phyloP scores from a whole-genome alignment of 2,329 filamentous ascomycete species.

The Didymella keratinophila region DNA sequence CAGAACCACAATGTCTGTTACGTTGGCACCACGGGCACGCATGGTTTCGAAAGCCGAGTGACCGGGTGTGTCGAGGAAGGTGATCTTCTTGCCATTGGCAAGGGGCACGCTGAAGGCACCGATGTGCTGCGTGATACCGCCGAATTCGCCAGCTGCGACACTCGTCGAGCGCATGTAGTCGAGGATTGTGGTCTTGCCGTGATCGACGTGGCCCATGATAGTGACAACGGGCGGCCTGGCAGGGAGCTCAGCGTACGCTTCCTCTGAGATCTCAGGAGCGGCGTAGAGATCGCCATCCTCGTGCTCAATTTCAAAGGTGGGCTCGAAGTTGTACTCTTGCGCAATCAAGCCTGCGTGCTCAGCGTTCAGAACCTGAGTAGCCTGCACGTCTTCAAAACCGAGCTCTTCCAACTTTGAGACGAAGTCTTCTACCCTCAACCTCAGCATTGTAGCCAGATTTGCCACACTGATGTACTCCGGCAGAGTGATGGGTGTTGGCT shows the following conservation, averaged over 20 bases:
- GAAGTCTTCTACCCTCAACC: constrained; percentile 75
- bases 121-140: constrained; percentile 98
- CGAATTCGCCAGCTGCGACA: constrained; percentile 88
- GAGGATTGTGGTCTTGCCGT: constrained; percentile 95
- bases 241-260: constrained; percentile 74
- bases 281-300: constrained; percentile 76
- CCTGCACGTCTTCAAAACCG: constrained; percentile 87
- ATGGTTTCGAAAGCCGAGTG: constrained; percentile 96
- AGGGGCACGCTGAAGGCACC: constrained; percentile 94
- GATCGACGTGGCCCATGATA: constrained; percentile 99
- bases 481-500: constrained; percentile 67
- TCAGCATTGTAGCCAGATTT: constrained; percentile 78
- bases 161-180: constrained; percentile 94
- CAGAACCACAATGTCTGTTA: constrained; percentile 95
- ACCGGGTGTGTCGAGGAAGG: constrained; percentile 95
- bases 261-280: constrained; percentile 53
- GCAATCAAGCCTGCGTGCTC: constrained; percentile 91
- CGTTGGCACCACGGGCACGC: constrained; percentile 92
- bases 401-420: constrained; percentile 78
- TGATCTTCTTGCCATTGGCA: constrained; percentile 84
- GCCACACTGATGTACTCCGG: constrained; percentile 93
- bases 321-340: constrained; percentile 91
- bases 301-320: constrained; percentile 71
- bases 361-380: constrained; percentile 86
- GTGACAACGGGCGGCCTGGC: constrained; percentile 90